These are phyloP conservation scores for Amoebophrya sp. DNA, from an alignment of 169 alveolate genomes.

Conservation along the genomic window DNA sequence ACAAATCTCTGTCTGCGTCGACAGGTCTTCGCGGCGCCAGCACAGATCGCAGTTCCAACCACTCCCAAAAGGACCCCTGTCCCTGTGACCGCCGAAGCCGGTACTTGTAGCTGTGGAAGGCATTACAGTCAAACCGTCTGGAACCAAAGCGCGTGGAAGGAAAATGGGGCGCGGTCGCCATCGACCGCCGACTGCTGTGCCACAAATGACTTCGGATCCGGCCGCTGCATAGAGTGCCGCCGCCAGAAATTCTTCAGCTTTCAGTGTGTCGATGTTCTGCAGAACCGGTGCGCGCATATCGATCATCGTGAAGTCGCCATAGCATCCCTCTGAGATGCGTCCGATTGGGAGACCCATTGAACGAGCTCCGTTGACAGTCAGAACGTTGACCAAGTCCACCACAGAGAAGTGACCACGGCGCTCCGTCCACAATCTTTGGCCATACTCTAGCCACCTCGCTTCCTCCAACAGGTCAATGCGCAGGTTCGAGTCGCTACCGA, in stretches of 20 bases:
- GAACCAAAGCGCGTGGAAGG: not conserved
- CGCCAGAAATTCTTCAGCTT: not conserved
- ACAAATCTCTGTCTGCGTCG: no score
- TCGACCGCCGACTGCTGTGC: not conserved
- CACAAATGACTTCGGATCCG: not conserved
- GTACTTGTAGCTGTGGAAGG: not conserved
- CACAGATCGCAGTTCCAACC: not conserved
- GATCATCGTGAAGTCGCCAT: not conserved
- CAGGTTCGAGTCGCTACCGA: conserved; percentile 28
- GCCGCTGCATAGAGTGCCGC: not conserved
- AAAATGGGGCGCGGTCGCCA: not conserved
- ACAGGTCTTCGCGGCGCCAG: not conserved
- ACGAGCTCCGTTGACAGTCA: conserved; percentile 14
- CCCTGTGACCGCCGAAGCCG: not conserved
- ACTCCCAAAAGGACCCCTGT: no score
- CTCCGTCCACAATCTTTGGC: conserved; percentile 24
- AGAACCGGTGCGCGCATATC: conserved; percentile 11
- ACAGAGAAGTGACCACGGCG: conserved; percentile 4
- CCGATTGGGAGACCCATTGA: conserved; percentile 21
- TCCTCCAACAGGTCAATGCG: conserved; percentile 31
- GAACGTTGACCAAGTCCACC: not conserved
- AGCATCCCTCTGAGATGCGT: not conserved
- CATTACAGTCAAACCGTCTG: not conserved
- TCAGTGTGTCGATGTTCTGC: not conserved
- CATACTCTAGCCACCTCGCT: conserved; percentile 28